phyloP scores from a whole-genome alignment of 2,329 filamentous ascomycete genomes.

The Fusarium humuli region DNA sequence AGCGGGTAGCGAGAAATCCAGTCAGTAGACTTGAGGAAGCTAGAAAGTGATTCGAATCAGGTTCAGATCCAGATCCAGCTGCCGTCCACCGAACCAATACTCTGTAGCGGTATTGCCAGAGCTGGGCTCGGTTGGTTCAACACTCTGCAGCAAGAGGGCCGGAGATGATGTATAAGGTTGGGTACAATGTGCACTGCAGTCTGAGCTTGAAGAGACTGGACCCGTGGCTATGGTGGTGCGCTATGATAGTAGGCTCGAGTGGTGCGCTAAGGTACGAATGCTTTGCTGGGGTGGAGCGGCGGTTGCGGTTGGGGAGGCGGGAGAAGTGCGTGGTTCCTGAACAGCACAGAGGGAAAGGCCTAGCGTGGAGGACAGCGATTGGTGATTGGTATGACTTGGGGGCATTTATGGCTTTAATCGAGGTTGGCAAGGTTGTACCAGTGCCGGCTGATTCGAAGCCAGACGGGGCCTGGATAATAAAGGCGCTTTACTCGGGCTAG shows the following conservation, averaged over 20 bases:
- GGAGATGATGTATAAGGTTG: slow-evolving; percentile 45
- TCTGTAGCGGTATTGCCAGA: slow-evolving; percentile 35
- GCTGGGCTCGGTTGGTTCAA: slow-evolving; percentile 31
- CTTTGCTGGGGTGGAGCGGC: slow-evolving; percentile 43
- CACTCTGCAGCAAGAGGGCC: slow-evolving; percentile 39
- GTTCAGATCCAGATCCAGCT: slow-evolving; percentile 8
- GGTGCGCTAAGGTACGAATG: slow-evolving; percentile 41
- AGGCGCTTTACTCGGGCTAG: background rate
- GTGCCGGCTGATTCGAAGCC: slow-evolving; percentile 2
- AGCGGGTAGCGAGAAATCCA: slow-evolving; percentile 17
- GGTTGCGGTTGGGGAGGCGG: slow-evolving; percentile 35
- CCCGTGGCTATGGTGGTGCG: slow-evolving; percentile 39
- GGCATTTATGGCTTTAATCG: slow-evolving; percentile 27
- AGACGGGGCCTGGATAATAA: background rate
- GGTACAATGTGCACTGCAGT: slow-evolving; percentile 38
- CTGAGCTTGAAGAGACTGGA: slow-evolving; percentile 41
- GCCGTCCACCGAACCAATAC: slow-evolving; percentile 42
- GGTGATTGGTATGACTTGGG: slow-evolving; percentile 49
- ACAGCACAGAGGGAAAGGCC: slow-evolving; percentile 33
- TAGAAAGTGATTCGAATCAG: slow-evolving; percentile 6
- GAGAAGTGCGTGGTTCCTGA: slow-evolving; percentile 40
- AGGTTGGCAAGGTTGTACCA: slow-evolving; percentile 7
- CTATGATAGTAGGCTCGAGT: slow-evolving; percentile 32
- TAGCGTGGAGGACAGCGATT: slow-evolving; percentile 51
- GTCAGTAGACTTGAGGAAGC: slow-evolving; percentile 20